Conservation (phyloP, 176 grass and related monocot genomes). For the Triticum timopheevii region DNA sequence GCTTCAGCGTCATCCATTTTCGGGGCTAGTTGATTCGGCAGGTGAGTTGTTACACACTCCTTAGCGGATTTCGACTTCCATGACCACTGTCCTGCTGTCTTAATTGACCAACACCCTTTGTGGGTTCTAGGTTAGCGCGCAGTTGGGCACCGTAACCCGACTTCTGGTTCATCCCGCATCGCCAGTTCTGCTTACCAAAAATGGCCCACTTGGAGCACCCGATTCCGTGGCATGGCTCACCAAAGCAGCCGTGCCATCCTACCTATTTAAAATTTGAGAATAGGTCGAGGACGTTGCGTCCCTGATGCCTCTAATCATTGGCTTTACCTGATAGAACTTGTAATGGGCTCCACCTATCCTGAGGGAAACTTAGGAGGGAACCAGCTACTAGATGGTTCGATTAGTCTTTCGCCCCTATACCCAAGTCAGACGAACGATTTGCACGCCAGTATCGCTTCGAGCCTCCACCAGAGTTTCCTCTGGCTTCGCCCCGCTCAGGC, state of each 20-base stretch:
- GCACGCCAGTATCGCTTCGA: slow-evolving; percentile 77
- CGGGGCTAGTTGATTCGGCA: slow-evolving; percentile 77
- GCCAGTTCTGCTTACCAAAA: slow-evolving; percentile 55
- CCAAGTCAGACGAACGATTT: slow-evolving; percentile 59
- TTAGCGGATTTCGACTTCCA: slow-evolving; percentile 63
- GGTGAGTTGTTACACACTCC: slow-evolving; percentile 80
- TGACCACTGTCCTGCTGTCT: slow-evolving; percentile 35
- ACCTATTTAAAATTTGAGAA: slow-evolving; percentile 95
- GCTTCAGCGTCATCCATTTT: slow-evolving; percentile 66
- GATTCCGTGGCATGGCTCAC: slow-evolving; percentile 25
- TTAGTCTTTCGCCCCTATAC: slow-evolving; percentile 48
- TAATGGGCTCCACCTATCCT: slow-evolving; percentile 25
- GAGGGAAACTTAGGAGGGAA: slow-evolving; percentile 48
- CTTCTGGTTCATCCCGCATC: slow-evolving; percentile 43
- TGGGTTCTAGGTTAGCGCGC: slow-evolving; percentile 51
- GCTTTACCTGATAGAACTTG: slow-evolving; percentile 21
- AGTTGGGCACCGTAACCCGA: slow-evolving; percentile 29
- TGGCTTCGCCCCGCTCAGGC: slow-evolving; percentile 51
- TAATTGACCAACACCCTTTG: slow-evolving; percentile 67
- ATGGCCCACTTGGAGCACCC: slow-evolving; percentile 55
- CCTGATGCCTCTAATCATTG: slow-evolving; percentile 32
- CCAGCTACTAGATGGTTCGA: slow-evolving; percentile 53
- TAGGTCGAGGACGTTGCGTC: slow-evolving; percentile 51
- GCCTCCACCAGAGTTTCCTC: slow-evolving; percentile 88
- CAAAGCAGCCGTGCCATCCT: slow-evolving; percentile 50